These are phyloP conservation scores for Colletotrichum euphorbiae DNA, from an alignment of 2,329 filamentous ascomycete species.

Conservation along the genomic window DNA sequence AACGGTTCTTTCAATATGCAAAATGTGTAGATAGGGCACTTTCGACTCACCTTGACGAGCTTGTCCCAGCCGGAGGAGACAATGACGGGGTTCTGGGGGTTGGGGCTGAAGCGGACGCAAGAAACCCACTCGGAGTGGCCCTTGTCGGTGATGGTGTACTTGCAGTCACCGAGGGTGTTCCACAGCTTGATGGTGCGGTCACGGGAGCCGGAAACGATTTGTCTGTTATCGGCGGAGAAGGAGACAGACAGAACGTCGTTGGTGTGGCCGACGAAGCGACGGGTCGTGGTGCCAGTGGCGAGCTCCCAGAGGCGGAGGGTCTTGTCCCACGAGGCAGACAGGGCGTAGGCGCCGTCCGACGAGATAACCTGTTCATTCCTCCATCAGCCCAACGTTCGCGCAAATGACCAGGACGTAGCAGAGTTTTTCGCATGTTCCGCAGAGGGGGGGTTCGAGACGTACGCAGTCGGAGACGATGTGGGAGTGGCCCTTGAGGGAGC, in stretches of 20 bases:
- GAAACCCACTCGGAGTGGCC: slow-evolving; percentile 99
- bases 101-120: slow-evolving; percentile 99
- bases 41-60: slow-evolving; percentile 93
- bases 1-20: slow-evolving; percentile 40
- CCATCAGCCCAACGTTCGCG: slow-evolving; percentile 50
- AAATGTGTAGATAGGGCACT: slow-evolving; percentile 44
- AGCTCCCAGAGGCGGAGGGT: slow-evolving; percentile 99
- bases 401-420: neutral
- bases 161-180: slow-evolving; percentile 99
- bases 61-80: slow-evolving; percentile 99
- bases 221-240: slow-evolving; percentile 99
- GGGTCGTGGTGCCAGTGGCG: slow-evolving; percentile 94
- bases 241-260: slow-evolving; percentile 99
- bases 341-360: slow-evolving; percentile 98
- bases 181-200: slow-evolving; percentile 99
- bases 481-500: slow-evolving; percentile 97
- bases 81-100: slow-evolving; percentile 99
- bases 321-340: slow-evolving; percentile 99
- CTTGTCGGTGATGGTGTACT: slow-evolving; percentile 99
- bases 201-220: slow-evolving; percentile 98
- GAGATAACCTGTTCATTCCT: slow-evolving; percentile 84
- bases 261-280: slow-evolving; percentile 98
- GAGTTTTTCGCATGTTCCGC: slow-evolving; percentile 24
- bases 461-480: slow-evolving; percentile 99
- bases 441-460: slow-evolving; percentile 60